phyloP scores from a whole-genome alignment of 768 basidiomycete species.

The Auricularia cornea region DNA sequence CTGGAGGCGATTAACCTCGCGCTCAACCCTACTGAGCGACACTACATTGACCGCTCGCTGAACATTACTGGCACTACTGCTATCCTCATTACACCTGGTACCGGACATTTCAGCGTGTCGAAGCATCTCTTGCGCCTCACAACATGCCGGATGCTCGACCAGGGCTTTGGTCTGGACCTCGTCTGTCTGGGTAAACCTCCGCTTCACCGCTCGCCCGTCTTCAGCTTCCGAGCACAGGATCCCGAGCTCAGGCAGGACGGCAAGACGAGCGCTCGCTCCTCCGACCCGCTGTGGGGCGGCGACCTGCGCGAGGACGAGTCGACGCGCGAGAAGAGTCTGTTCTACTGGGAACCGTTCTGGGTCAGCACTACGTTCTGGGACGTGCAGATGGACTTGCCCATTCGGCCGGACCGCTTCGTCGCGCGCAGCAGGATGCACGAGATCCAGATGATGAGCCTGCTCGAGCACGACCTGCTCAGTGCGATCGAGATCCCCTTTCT shows the following conservation, averaged over 20 bases:
- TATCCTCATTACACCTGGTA: slow-evolving; percentile 85
- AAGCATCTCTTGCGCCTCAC: slow-evolving; percentile 86
- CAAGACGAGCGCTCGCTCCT: slow-evolving; percentile 37
- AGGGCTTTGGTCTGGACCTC: slow-evolving; percentile 85
- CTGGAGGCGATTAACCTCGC: slow-evolving; percentile 91
- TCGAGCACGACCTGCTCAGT: slow-evolving; percentile 75
- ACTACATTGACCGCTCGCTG: slow-evolving; percentile 91
- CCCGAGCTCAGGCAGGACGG: slow-evolving; percentile 33
- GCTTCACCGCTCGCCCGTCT: slow-evolving; percentile 86
- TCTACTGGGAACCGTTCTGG: slow-evolving; percentile 93
- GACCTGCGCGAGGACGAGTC: slow-evolving; percentile 34
- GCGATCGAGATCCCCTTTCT: slow-evolving; percentile 83
- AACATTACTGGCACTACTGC: slow-evolving; percentile 80
- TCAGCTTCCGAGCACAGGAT: slow-evolving; percentile 62
- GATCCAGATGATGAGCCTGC: slow-evolving; percentile 86
- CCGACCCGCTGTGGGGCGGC: slow-evolving; percentile 72
- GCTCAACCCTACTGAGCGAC: slow-evolving; percentile 86
- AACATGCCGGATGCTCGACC: slow-evolving; percentile 87
- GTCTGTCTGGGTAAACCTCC: slow-evolving; percentile 87
- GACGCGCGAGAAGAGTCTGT: slow-evolving; percentile 42
- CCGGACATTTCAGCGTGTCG: slow-evolving; percentile 87
- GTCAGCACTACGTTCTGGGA: slow-evolving; percentile 80
- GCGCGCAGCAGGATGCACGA: slow-evolving; percentile 96
- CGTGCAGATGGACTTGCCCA: slow-evolving; percentile 75
- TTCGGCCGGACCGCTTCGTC: slow-evolving; percentile 75